These are phyloP conservation scores for Tephrocybe sp. DNA, from an alignment of 768 basidiomycete species.

Conservation along the genomic window DNA sequence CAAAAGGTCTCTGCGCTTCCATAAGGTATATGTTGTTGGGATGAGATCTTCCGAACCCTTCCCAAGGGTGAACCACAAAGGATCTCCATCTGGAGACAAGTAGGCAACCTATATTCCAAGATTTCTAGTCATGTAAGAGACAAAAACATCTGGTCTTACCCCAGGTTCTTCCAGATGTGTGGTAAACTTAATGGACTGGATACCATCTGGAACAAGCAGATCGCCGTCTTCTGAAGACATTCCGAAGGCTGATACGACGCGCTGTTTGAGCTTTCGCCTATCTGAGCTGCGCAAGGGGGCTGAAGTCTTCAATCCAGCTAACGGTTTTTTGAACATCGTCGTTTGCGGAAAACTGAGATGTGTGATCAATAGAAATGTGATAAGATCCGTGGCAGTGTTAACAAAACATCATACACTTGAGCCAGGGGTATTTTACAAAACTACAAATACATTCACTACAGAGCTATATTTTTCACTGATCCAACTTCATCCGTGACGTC, in stretches of 20 bases:
- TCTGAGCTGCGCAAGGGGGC: conserved; percentile 75
- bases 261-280: conserved; percentile 66
- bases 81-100: conserved; percentile 61
- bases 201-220: conserved; percentile 69
- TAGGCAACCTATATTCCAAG: conserved; percentile 52
- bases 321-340: conserved; percentile 78
- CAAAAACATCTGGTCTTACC: conserved; percentile 30
- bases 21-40: conserved; percentile 81
- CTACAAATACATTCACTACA: too few relatives aligned
- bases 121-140: not conserved
- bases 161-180: conserved; percentile 66
- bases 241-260: conserved; percentile 44
- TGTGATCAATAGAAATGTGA: not conserved
- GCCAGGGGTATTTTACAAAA: too few relatives aligned
- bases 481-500: conserved; percentile 29
- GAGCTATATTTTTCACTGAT: conserved; percentile 19
- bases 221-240: conserved; percentile 60
- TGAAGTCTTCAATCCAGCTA: conserved; percentile 67
- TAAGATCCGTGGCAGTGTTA: conserved; percentile 16
- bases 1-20: conserved; percentile 69
- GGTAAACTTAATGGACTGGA: conserved; percentile 63
- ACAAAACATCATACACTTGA: too few relatives aligned
- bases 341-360: not conserved
- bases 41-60: conserved; percentile 66
- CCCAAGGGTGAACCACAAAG: conserved; percentile 76